Evolutionary conservation across 345 rosid species (phyloP), one percentile per base, ranked within the genome.

Genomic region (Capsella bursapastoris): DNA sequence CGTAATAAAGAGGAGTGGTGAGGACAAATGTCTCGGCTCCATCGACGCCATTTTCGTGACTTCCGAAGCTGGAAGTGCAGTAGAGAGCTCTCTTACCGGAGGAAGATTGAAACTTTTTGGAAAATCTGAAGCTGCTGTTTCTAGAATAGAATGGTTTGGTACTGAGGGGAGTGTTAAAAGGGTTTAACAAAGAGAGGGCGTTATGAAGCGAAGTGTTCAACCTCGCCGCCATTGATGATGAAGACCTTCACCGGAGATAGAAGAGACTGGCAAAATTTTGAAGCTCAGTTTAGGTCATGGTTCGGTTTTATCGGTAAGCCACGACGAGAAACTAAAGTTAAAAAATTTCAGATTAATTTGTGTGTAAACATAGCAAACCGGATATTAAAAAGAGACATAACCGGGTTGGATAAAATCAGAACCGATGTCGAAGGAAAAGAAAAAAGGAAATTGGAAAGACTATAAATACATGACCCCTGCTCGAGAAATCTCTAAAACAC

Each of bases 1-100:
- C 97, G 81, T 94, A 94, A 82, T 89, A 94, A 82, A 94, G 97
- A 4, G 97, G 98, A 71, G 98, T 91, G 1, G 98, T 87, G 70
- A 94, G 86, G 72, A 94, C 90, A 79, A 88, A 91, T 2, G 81
- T 66, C 10, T 79, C 83, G 6, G 57, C 71, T 49, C 68, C 56
- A 48, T 52, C 51, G 18, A 56, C 72, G 59, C 16, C 14, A 41
- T 31, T 59, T 53, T 9, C 81, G 0, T 66, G 48, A 22, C 41
- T 37, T 29, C 16, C 43, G 56, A n/a, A 14, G 31, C 53, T 74
- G 41, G 66, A 77, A 89, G 72, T 69, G 59, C 89, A 91, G 56
- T 83, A 80, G 70, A 77, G 9, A 0, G 90, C 82, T 72, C 83
- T 80, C 45, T 60, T 84, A 6, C 7, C 35, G 57, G 73, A 49